Percentiles rank a stretch among this genome's conserved stretches.
Evolutionary conservation across 1,284 basidiomycete species (phyloP).

Genomic region (Boletus subluridellus): DNA sequence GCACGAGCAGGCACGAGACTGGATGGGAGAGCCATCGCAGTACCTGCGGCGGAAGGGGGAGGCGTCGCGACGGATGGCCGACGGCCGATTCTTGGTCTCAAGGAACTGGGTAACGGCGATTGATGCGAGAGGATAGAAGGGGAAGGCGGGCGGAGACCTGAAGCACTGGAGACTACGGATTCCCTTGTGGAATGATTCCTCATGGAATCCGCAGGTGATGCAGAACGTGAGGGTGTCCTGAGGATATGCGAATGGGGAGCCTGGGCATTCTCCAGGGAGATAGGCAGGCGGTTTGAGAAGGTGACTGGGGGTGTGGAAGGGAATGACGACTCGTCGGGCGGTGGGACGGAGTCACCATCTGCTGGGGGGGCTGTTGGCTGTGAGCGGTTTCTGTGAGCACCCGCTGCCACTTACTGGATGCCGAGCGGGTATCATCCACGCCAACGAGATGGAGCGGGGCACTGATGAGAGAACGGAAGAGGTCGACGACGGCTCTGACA

Average conservation of each 20-base stretch:
- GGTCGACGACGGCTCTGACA: conserved; percentile 61
- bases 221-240: conserved; percentile 33
- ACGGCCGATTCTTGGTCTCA: conserved; percentile 37
- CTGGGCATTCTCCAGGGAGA: conserved; percentile 14
- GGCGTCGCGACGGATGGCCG: conserved; percentile 38
- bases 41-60: conserved; percentile 20
- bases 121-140: conserved; percentile 24
- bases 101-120: conserved; percentile 14
- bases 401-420: conserved; percentile 1
- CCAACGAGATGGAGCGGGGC: conserved; percentile 56
- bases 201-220: conserved; percentile 36
- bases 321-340: conserved; percentile 14
- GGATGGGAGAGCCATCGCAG: conserved; percentile 17
- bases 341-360: conserved; percentile 2
- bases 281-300: conserved; percentile 9
- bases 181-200: conserved; percentile 23
- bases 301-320: conserved; percentile 2
- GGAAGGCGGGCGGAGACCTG: conserved; percentile 26
- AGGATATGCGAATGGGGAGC: conserved; percentile 7
- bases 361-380: background rate
- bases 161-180: conserved; percentile 21
- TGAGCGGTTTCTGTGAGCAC: background rate
- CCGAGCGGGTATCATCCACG: conserved; percentile 35
- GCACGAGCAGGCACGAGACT: conserved; percentile 26
- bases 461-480: conserved; percentile 64